These are phyloP conservation scores for Decorospora gaudefroyi DNA, from an alignment of 2,329 filamentous ascomycete genomes.

Conservation along the genomic window DNA sequence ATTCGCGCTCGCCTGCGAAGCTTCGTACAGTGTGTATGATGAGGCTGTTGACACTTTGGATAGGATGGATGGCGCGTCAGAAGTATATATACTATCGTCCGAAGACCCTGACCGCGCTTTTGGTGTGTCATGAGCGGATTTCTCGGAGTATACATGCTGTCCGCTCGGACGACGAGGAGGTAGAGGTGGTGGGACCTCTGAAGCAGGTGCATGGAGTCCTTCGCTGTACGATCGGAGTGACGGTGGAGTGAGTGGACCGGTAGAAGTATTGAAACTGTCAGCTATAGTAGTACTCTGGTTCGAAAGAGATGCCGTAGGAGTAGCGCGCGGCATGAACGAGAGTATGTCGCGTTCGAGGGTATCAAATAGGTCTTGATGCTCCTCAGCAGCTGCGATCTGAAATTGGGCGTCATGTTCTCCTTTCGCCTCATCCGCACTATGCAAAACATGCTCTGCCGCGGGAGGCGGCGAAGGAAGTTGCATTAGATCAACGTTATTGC, in stretches of 20 bases:
- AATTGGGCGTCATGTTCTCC: neutral
- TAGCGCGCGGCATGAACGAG: slow-evolving; percentile 22
- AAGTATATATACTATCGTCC: slow-evolving; percentile 16
- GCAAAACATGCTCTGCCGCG: neutral
- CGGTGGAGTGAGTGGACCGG: slow-evolving; percentile 1
- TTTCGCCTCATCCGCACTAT: slow-evolving; percentile 2
- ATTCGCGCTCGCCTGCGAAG: slow-evolving; percentile 2
- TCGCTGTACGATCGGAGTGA: slow-evolving; percentile 18
- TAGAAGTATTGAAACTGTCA: neutral
- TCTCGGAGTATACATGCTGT: slow-evolving; percentile 4
- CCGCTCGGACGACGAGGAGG: slow-evolving; percentile 28
- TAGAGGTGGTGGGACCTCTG: slow-evolving; percentile 17
- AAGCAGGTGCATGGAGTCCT: neutral
- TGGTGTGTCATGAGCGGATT: neutral
- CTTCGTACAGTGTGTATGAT: slow-evolving; percentile 19
- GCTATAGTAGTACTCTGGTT: neutral
- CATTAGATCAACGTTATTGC: neutral
- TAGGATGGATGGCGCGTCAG: slow-evolving; percentile 11
- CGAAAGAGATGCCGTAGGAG: slow-evolving; percentile 11
- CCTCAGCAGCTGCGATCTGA: neutral
- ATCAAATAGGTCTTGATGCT: slow-evolving; percentile 15
- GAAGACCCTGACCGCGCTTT: slow-evolving; percentile 13
- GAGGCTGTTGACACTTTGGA: slow-evolving; percentile 26
- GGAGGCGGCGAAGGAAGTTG: neutral
- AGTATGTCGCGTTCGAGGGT: slow-evolving; percentile 23